Base-by-base conservation (phyloP, 805 yeast genomes). In the Candida methanosorbosa region DNA sequence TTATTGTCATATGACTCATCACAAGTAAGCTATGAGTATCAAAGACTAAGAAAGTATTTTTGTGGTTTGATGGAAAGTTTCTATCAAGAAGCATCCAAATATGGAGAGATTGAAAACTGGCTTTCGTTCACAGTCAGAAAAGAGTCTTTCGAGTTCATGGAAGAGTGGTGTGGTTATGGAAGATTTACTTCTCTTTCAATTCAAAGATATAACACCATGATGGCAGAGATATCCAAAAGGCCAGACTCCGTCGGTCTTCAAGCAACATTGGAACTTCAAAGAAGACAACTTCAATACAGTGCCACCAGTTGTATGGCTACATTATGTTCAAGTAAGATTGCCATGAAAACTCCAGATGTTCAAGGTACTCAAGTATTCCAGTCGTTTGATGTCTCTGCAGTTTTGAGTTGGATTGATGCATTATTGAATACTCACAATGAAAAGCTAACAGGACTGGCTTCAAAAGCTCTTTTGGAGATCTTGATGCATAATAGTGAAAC, bases 131-230 rank as follows among this genome's bases (percentile, higher is more conserved):
- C 80, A 43, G 90, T 87, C 2, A 65, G 96, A 35, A 76, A 82
- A 21, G 81, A 84, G 2, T 82, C 94, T 41, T 88, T 86, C 60
- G 74, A 78, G 30, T 81, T 74, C 48, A 62, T 92, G 37, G 88
- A 83, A 44, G 94, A 85, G 52, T 92, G 99, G 99, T 87, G 96
- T 54, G 95, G 94, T 0, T 76, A 75, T 56, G 97, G 97, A 3
- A 78, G 74, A 34, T 64, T 76, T 18, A 68, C 74, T 8, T 50
- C 64, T 1, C 49, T 78, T 2, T 72, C 86, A 3, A 76, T 75
- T 21, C 81, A 80, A 28, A 64, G 96, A 30, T 86, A 86, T 43
- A 52, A 61, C 4, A 45, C 57, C 1, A 79, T 79, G 75, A 65
- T 75, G 14, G 63, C 62, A 28, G 63, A 57, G 11, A 59, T 49